Evolutionary conservation across 257 asterid genomes (phyloP), one percentile per base, ranked within the genome.

Genomic region (Lantana camara): DNA sequence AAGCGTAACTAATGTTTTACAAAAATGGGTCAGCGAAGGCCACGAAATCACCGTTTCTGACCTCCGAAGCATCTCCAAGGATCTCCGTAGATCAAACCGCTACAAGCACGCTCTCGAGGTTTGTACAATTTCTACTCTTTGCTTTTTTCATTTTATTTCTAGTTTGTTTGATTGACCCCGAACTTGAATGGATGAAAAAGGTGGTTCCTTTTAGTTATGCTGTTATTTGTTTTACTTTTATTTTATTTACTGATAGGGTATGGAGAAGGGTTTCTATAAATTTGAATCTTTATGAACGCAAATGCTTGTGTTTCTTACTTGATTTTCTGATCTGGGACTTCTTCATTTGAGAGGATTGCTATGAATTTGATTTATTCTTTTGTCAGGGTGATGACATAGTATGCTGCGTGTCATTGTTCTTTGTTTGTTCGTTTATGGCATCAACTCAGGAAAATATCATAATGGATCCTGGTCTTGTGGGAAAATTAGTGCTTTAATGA

Each of bases 41-140:
- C 73, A 73, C 57, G 4, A 60, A 21, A 46, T 93, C 24, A 14
- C 85, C 38, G 58, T 81, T 48, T 78, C 88, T 38, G 95, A 87
- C 60, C 97, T 93, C 55, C 90, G 99, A 7, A 68, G 49, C 71
- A 87, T 93, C 71, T 85, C 94, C 65, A 90, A 66, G 57, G 95
- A 90, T 38, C 96, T 87, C 38, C 86, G 95, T 7, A 79, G 70
- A 50, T 83, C 92, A 3, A 84, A 72, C 17, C 85, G 96, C 19
- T 85, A 60, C 82, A 93, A 93, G 84, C 97, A 93, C 63, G 99
- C 99, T 48, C 92, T 90, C 40, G 97, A 93, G 96, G 99, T 93
- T 23, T 42, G 41, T 64, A n/a, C 2, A 11, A 12, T 2, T 44
- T 48, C 58, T 37, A 37, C 40, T 21, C 7, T 12, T 42, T 15